Conservation (phyloP, 768 basidiomycete genomes). For the Mycena floridula region DNA sequence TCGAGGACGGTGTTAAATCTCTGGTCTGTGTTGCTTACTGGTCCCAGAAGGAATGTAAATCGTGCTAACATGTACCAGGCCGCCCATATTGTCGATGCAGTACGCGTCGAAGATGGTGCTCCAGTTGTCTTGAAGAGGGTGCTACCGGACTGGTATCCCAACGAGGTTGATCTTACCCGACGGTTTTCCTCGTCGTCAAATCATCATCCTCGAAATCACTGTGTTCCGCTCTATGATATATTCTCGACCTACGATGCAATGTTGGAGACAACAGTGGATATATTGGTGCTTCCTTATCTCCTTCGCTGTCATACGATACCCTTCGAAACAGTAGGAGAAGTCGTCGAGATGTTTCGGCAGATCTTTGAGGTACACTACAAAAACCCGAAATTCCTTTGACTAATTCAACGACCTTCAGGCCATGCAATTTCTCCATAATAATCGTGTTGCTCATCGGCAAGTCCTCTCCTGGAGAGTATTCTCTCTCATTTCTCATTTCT, state of each 20-base stretch:
- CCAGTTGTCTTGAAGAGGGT: slow-evolving; percentile 25
- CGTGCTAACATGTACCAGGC: not conserved
- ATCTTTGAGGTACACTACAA: not conserved
- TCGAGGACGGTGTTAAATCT: slow-evolving; percentile 5
- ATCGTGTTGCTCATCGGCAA: slow-evolving; percentile 13
- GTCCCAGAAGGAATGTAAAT: not conserved
- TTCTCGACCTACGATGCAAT: slow-evolving; percentile 12
- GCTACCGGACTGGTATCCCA: slow-evolving; percentile 5
- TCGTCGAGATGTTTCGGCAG: too few species aligned
- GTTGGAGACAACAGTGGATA: slow-evolving; percentile 7
- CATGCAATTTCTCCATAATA: slow-evolving; percentile 12
- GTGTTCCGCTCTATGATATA: slow-evolving; percentile 21
- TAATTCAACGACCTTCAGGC: slow-evolving; percentile 5
- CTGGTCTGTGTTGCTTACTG: slow-evolving; percentile 1
- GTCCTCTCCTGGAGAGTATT: not conserved
- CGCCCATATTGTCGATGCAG: slow-evolving; percentile 19
- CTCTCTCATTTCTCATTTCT: not conserved
- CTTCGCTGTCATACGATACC: slow-evolving; percentile 23
- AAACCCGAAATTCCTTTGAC: not conserved
- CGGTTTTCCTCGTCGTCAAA: slow-evolving; percentile 12
- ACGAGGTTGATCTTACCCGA: slow-evolving; percentile 23
- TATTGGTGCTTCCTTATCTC: slow-evolving; percentile 25
- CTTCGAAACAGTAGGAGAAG: too few species aligned
- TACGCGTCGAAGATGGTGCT: slow-evolving; percentile 18
- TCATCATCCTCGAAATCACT: slow-evolving; percentile 26